A percentile compares a stretch with the other conserved stretches of the same genome.
phyloP scores from a whole-genome alignment of 495 filamentous ascomycete species.

The Podospora pseudoanserina region DNA sequence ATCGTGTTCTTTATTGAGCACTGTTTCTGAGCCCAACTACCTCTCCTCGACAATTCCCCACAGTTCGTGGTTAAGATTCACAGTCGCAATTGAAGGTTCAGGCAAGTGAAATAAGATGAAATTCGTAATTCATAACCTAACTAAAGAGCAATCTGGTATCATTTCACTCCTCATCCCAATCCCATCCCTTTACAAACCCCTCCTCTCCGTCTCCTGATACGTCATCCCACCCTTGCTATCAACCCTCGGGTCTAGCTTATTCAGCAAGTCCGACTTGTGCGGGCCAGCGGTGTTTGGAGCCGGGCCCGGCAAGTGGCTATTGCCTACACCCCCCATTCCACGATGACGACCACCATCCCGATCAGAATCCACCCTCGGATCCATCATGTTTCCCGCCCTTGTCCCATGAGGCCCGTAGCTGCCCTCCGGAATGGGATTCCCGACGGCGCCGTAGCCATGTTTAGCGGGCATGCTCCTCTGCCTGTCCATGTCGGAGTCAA shows the following conservation, averaged over 20 bases:
- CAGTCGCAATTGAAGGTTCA: too few species aligned
- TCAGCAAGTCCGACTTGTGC: conserved; percentile 46
- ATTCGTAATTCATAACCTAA: too few species aligned
- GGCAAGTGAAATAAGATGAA: too few species aligned
- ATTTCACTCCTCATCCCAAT: too few species aligned
- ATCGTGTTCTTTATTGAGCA: too few species aligned
- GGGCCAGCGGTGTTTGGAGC: conserved; percentile 46
- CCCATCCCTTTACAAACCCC: background rate
- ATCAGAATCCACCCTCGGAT: background rate
- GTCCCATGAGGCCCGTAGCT: background rate
- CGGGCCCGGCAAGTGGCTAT: conserved; percentile 23
- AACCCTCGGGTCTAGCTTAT: conserved; percentile 52
- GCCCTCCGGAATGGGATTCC: background rate
- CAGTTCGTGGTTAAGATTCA: too few species aligned
- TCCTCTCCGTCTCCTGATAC: conserved; percentile 2
- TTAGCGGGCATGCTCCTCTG: background rate
- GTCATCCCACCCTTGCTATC: conserved; percentile 31
- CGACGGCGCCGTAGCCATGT: background rate
- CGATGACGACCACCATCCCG: background rate
- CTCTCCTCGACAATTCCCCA: too few species aligned
- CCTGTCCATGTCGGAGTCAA: conserved; percentile 24
- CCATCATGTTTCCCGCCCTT: background rate
- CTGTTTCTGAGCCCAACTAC: too few species aligned
- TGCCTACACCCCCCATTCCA: background rate
- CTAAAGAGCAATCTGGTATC: too few species aligned